Evolutionary conservation across 2,329 filamentous ascomycete genomes (phyloP).

Genomic region (Ophiostoma ulmi): DNA sequence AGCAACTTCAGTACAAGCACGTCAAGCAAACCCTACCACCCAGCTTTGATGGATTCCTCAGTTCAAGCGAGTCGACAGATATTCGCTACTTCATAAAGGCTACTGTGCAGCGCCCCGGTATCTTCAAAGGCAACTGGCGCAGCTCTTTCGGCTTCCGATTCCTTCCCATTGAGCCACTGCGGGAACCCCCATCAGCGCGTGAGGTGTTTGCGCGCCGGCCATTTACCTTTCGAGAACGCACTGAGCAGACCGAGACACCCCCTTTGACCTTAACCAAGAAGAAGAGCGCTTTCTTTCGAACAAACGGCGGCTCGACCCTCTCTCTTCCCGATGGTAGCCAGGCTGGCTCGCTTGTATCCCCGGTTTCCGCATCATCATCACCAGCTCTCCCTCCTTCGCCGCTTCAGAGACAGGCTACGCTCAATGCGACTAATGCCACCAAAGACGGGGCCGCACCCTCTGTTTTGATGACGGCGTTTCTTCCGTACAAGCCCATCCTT

Average conservation of each 20-base stretch:
- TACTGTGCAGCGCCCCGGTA: conserved; percentile 81
- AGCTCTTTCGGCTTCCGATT: conserved; percentile 69
- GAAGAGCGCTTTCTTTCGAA: conserved; percentile 40
- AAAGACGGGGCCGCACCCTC: conserved; percentile 49
- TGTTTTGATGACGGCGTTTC: conserved; percentile 68
- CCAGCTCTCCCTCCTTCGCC: conserved; percentile 30
- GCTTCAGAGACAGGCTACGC: not conserved
- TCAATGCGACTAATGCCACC: conserved; percentile 31
- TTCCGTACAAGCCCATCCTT: conserved; percentile 81
- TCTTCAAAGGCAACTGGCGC: conserved; percentile 87
- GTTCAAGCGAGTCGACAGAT: conserved; percentile 80
- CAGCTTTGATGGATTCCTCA: conserved; percentile 80
- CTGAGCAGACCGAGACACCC: conserved; percentile 27
- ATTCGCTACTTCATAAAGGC: conserved; percentile 93
- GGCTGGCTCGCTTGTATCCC: not conserved
- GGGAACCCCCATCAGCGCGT: conserved; percentile 60
- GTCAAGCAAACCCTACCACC: conserved; percentile 84
- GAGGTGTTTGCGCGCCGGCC: conserved; percentile 80
- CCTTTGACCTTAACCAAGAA: conserved; percentile 38
- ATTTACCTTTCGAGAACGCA: conserved; percentile 50
- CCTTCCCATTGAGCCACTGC: conserved; percentile 84
- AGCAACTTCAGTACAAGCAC: conserved; percentile 61
- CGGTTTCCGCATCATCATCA: not conserved
- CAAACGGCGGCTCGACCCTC: conserved; percentile 44
- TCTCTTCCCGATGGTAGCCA: conserved; percentile 23